phyloP scores from a whole-genome alignment of 805 yeast genomes.

The Candida xiaguanensis region DNA sequence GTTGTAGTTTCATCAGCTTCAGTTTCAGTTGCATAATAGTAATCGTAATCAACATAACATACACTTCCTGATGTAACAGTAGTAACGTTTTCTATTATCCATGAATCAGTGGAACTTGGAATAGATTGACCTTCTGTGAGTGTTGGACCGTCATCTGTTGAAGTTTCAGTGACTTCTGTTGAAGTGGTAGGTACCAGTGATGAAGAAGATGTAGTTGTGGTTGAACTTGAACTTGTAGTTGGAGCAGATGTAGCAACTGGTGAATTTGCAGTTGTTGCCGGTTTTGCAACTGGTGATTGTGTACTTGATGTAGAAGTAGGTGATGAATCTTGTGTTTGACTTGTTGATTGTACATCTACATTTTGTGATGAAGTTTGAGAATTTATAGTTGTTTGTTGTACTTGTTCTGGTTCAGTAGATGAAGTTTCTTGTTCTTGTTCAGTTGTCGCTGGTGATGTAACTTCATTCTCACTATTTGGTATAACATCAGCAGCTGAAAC shows the following conservation, averaged over 20 bases:
- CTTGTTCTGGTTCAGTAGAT: no score
- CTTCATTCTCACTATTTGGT: constrained; percentile 10
- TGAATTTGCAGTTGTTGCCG: constrained; percentile 13
- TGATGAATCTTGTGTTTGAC: neutral
- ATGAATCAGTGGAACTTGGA: constrained; percentile 24
- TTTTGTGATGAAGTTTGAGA: no score
- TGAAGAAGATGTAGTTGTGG: constrained; percentile 9
- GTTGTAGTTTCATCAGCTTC: constrained; percentile 35
- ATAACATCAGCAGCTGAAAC: constrained; percentile 15
- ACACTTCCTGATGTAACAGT: constrained; percentile 29
- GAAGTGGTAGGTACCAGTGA: constrained; percentile 9
- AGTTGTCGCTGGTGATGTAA: neutral
- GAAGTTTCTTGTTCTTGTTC: neutral
- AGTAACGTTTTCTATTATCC: constrained; percentile 31
- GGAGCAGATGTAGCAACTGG: constrained; percentile 3
- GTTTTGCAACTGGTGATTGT: constrained; percentile 1
- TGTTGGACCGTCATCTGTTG: constrained; percentile 21
- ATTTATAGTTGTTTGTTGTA: no score
- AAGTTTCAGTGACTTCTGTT: constrained; percentile 9
- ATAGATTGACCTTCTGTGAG: constrained; percentile 23
- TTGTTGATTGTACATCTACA: neutral
- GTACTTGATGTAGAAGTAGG: constrained; percentile 13
- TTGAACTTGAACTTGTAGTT: constrained; percentile 7
- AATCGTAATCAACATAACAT: constrained; percentile 35
- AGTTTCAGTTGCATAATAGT: constrained; percentile 27